Conservation (phyloP, 176 grass and related monocot species). For the Aechmea fasciata region DNA sequence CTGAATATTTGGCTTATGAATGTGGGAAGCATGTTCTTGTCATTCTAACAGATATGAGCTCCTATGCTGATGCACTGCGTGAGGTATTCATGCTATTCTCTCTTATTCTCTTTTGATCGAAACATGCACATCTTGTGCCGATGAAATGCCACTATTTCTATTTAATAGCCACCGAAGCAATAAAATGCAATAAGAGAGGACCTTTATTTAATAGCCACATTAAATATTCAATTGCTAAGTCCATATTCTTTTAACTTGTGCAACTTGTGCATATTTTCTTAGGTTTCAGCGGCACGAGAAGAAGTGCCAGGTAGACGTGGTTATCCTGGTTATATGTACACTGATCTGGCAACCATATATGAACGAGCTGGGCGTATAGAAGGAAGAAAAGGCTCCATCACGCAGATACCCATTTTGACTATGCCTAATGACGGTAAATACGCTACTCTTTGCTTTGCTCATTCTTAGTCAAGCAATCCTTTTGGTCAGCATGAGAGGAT, state of each 20-base stretch:
- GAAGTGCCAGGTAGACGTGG: constrained; percentile 94
- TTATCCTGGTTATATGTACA: constrained; percentile 98
- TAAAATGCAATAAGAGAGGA: no score
- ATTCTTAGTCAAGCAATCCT: not conserved
- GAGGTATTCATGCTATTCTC: constrained; percentile 38
- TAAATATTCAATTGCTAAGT: not conserved
- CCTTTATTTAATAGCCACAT: no score
- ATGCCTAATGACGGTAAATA: constrained; percentile 90
- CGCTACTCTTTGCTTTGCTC: constrained; percentile 7
- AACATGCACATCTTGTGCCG: no score
- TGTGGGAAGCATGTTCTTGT: constrained; percentile 92
- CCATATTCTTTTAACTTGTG: constrained; percentile 8
- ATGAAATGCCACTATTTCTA: no score
- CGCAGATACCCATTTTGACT: constrained; percentile 89
- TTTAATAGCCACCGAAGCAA: no score
- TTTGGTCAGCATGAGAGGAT: not conserved
- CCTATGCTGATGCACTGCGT: constrained; percentile 90
- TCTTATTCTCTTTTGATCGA: not conserved
- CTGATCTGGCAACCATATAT: constrained; percentile 94
- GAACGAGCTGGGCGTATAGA: constrained; percentile 88
- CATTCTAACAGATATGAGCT: constrained; percentile 94
- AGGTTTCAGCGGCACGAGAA: constrained; percentile 89
- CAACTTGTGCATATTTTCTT: constrained; percentile 5
- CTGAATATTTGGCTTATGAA: constrained; percentile 93
- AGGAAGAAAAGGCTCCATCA: constrained; percentile 88